Conservation (phyloP, 129 eudicot genomes). For the Flaveria robusta region DNA sequence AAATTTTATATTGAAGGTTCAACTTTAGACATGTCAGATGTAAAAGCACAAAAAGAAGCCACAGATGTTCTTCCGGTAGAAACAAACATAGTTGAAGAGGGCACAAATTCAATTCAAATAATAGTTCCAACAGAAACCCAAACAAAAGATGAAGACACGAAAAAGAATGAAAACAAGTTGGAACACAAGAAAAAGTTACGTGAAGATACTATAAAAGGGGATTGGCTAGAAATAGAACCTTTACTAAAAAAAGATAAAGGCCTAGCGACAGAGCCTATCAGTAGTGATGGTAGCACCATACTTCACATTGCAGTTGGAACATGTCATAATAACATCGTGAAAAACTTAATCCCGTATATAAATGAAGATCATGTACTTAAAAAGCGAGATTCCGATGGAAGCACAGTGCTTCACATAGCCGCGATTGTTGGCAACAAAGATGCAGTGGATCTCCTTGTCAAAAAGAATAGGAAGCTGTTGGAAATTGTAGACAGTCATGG, state of each 20-base stretch:
- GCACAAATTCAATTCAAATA: background rate
- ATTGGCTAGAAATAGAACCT: background rate
- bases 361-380: background rate
- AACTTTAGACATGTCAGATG: background rate
- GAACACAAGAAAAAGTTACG: background rate
- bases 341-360: background rate
- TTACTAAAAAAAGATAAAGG: background rate
- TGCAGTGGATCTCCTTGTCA: conserved; percentile 21
- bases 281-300: background rate
- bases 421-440: conserved; percentile 24
- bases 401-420: conserved; percentile 21
- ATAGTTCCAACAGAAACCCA: background rate
- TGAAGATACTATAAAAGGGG: background rate
- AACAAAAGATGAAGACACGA: too few relatives aligned
- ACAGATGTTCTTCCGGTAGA: background rate
- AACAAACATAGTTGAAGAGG: background rate
- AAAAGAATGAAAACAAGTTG: background rate
- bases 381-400: conserved; percentile 7
- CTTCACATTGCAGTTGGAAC: conserved; percentile 14
- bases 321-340: background rate
- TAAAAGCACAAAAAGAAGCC: background rate
- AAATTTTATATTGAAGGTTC: background rate
- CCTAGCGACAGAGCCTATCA: background rate
- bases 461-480: background rate
- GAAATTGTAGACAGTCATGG: background rate